Base-by-base conservation (phyloP, 2,329 filamentous ascomycete species). In the Bimuria novae-zelandiae region DNA sequence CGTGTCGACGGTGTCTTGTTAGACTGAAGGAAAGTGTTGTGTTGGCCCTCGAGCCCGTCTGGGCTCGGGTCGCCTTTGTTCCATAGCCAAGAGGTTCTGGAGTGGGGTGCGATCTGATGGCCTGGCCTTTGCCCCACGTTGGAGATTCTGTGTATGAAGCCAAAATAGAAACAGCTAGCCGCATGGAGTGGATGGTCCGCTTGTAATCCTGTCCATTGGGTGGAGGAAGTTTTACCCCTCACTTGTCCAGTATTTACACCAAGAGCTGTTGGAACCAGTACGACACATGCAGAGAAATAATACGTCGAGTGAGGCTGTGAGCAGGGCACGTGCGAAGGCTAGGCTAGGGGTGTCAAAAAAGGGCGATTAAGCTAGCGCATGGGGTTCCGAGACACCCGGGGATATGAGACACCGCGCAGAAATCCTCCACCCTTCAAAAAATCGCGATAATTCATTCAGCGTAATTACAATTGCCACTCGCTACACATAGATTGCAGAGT, bases 161-260 rank as follows among this genome's bases (percentile, higher is more conserved):
- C 41, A 33, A 44, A 44, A 44, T 44, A 44, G 41, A 3, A 22
- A 14, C 27, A 33, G 29, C 41, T 44, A 44, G 11, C 41, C 11
- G 7, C 14, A 45, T 35, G n/a, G n/a, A n/a, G 16, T 17, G 16
- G 27, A 14, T 19, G 4, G 12, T 16, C 14, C 3, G 17, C n/a
- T 19, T 19, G 17, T 19, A 3, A 10, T 16, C 35, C 35, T 10
- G 7, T 19, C 35, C 10, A 16, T 37, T 16, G 35, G 35, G 14
- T 37, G 35, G 35, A 37, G 16, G 30, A n/a, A 33, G n/a, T n/a
- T 33, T 33, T n/a, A 33, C 11, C 30, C 4, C n/a, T n/a, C 11
- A 33, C 30, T 33, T 33, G 30, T 12, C 4, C 11, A 12, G 12
- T 7, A 7, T 12, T 30, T 7, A 30, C 12, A 30, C 7, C 7